These are phyloP conservation scores for Barbarea vulgaris DNA, from an alignment of 345 rosid species.

Conservation along the genomic window DNA sequence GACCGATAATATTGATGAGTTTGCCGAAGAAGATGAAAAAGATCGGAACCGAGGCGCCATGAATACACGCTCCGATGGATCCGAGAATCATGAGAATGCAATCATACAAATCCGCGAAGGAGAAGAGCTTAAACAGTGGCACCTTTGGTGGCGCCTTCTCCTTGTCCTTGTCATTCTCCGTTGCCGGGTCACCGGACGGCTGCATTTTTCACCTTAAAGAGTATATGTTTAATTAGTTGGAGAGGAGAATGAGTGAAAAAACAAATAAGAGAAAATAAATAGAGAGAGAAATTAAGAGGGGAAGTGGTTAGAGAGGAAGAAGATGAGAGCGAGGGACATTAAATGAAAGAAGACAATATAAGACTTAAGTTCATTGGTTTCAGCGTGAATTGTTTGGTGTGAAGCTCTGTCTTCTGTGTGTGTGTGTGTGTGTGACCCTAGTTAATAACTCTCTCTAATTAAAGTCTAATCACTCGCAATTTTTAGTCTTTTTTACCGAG, in stretches of 20 bases:
- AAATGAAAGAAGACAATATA: conserved; percentile 36
- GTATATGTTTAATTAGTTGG: conserved; percentile 26
- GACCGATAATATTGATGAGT: conserved; percentile 72
- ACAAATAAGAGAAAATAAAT: conserved; percentile 21
- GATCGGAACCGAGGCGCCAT: conserved; percentile 91
- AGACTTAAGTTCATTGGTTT: conserved; percentile 36
- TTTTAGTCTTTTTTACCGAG: neutral
- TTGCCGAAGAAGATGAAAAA: conserved; percentile 94
- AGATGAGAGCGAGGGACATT: conserved; percentile 25
- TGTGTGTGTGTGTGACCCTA: conserved; percentile 15
- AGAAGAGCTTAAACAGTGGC: conserved; percentile 64
- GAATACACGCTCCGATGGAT: conserved; percentile 84
- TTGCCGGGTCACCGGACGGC: conserved; percentile 39
- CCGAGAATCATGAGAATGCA: conserved; percentile 75
- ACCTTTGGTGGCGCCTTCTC: conserved; percentile 46
- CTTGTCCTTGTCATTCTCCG: conserved; percentile 30
- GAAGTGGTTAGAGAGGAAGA: conserved; percentile 42
- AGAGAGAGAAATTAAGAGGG: conserved; percentile 15
- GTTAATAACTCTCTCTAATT: conserved; percentile 12
- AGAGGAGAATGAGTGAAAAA: neutral
- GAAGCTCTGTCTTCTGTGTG: conserved; percentile 16
- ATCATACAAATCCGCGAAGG: conserved; percentile 85
- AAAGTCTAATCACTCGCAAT: neutral
- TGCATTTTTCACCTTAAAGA: conserved; percentile 29
- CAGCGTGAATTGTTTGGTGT: conserved; percentile 41